Evolutionary conservation across 352 stramenopile species (phyloP), one percentile per base, ranked within the genome.

Genomic region (Globisporangium spinosum): DNA sequence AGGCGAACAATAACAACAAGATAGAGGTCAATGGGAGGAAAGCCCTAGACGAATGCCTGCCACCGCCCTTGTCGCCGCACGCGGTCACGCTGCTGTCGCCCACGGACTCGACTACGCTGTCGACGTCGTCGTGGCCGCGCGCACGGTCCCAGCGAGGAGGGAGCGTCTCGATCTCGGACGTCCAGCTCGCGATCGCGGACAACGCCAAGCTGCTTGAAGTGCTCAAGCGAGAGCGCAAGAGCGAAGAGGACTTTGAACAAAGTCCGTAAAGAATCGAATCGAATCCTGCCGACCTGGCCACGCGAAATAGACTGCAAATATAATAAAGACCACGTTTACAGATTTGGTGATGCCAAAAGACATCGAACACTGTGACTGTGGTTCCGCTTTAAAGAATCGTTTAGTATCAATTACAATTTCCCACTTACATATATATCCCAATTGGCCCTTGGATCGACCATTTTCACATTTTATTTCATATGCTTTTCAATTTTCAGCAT

Each of bases 141-240:
- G 9, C 58, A 15, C 35, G 15, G 35, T 54, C 22, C 15, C 35
- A 64, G 10, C 17, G 29, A 32, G 29, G 12, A 17, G 58, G 58
- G 3, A 55, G 20, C 27, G 34, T 70, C 10, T 70, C 65, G 25
- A 64, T 87, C 20, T 64, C 71, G 17, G 73, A 86, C 57, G 79
- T 88, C 4, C 75, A 88, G 67, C 79, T 70, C 58, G 79, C 82
- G 9, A 74, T 90, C 45, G 82, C 78, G 8, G 76, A 82, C 65
- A 78, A 90, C 64, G 78, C 77, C 45, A 70, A 78, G 65, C 62
- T 90, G 9, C 70, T 90, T 1, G 77, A 77, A 35, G 73, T 64
- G 10, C 75, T 89, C 61, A 69, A 83, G 51, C 74, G 75, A 35
- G 75, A 87, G 40, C 76, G 25, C 10, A 15, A 20, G 40, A 49